Base-by-base conservation (phyloP, 176 grass and related monocot species). In the Puya raimondii region DNA sequence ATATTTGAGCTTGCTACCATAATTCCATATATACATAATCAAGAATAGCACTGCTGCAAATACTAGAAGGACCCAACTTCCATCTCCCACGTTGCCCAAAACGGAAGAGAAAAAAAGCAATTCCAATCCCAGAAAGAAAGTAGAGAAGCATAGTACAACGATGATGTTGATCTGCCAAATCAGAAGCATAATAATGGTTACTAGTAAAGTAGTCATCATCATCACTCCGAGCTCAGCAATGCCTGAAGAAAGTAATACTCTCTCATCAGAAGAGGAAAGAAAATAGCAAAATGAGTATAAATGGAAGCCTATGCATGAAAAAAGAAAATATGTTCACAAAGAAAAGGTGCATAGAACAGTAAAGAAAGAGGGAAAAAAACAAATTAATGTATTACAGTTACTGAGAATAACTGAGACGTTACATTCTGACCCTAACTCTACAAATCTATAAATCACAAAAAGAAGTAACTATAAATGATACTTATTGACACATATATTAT, bases 151-250 rank as follows among this genome's bases (percentile, higher is more conserved):
- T 54, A 92, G 64, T 76, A 93, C 94, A 25, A 88, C 63, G 61
- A 99, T 53, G 23, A 99, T 99, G 68, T 99, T 99, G 75, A 93
- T 80, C 85, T 99, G 94, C 89, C 94, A 93, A 86, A 99, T 99
- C 75, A 99, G 56, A 68, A 99, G 94, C 90, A 99, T 99, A 76
- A 99, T 99, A 72, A 99, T 81, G 56, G 94, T 99, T 49, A 99
- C 85, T 61, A 99, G 73, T 33, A 99, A 71, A 68, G 90, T 93
- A 80, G 94, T 99, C 84, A 84, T 93, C 80, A 88, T 99, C 94
- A 99, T 91, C 63, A 99, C 89, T 25, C 90, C 89, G 78, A 99
- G 86, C 81, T 93, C 94, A 29, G 94, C 84, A 22, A 93, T 99
- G 63, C 89, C 94, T 99, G 89, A 48, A 61, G 17, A 61, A 20